These are phyloP conservation scores for Mucor circinelloides DNA, from an alignment of 371 early-diverging fungal species.

Conservation along the genomic window DNA sequence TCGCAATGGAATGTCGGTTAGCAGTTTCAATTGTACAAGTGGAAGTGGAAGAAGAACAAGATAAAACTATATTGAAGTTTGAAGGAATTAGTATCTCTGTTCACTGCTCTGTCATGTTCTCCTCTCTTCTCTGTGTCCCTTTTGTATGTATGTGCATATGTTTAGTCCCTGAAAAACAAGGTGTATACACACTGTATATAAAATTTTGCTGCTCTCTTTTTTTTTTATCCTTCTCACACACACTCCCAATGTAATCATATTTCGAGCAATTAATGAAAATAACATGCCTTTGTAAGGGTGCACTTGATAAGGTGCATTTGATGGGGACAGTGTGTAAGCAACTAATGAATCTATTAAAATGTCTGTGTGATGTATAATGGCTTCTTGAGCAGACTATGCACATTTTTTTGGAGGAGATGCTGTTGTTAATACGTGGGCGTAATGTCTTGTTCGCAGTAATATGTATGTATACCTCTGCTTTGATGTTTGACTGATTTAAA, in stretches of 20 bases:
- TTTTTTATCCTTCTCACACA: neutral
- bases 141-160: conserved; percentile 1
- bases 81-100: neutral
- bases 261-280: neutral
- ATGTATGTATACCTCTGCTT: neutral
- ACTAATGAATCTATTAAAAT: conserved; percentile 13
- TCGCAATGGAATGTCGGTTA: neutral
- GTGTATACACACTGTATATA: too few species aligned
- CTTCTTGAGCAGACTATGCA: conserved; percentile 15
- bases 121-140: neutral
- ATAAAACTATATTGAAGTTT: neutral
- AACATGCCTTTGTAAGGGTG: conserved; percentile 24
- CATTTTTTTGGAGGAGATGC: neutral
- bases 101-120: neutral
- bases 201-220: neutral
- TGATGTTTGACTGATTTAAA: conserved; percentile 1
- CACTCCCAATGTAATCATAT: too few species aligned
- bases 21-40: neutral
- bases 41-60: neutral
- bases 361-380: conserved; percentile 18
- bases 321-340: conserved; percentile 12
- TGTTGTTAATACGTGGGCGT: too few species aligned
- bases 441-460: too few species aligned
- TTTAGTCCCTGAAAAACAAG: neutral
- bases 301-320: conserved; percentile 3